phyloP scores from a whole-genome alignment of 1,139 yeast species.

The Yamadazyma atlantica region DNA sequence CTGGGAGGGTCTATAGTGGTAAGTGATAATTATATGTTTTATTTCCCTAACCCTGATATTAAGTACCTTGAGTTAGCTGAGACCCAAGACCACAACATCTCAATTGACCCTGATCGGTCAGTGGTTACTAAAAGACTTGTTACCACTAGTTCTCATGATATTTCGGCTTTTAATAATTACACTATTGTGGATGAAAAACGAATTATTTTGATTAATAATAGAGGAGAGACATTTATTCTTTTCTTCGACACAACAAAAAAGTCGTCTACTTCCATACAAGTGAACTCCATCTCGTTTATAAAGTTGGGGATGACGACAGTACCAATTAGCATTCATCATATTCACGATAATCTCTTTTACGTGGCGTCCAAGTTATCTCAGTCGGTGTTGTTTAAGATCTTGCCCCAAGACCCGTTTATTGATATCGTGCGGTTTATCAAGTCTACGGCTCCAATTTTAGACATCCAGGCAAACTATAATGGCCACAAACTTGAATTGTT shows the following conservation, averaged over 20 bases:
- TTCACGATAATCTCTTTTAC: conserved; percentile 29
- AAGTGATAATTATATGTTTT: conserved; percentile 29
- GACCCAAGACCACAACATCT: conserved; percentile 9
- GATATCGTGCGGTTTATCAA: conserved; percentile 21
- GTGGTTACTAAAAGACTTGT: conserved; percentile 17
- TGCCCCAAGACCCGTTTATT: conserved; percentile 28
- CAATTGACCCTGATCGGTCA: conserved; percentile 11
- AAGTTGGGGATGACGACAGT: conserved; percentile 32
- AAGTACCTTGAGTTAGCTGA: conserved; percentile 14
- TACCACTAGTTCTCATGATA: conserved; percentile 2
- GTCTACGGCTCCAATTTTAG: conserved; percentile 40
- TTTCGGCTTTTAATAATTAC: conserved; percentile 13
- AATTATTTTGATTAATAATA: conserved; percentile 27
- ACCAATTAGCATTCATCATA: conserved; percentile 26
- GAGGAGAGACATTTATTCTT: conserved; percentile 32
- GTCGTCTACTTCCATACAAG: conserved; percentile 5
- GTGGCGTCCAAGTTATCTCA: conserved; percentile 34
- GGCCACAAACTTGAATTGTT: conserved; percentile 16
- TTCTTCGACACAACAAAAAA: conserved; percentile 17
- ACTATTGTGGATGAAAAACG: conserved; percentile 28
- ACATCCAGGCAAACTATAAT: conserved; percentile 16
- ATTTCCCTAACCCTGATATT: conserved; percentile 25
- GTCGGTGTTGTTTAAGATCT: conserved; percentile 32
- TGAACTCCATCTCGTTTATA: conserved; percentile 26
- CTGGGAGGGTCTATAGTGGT: conserved; percentile 34